These are phyloP conservation scores for Bothia castanella DNA, from an alignment of 1,284 basidiomycete genomes.

Conservation along the genomic window DNA sequence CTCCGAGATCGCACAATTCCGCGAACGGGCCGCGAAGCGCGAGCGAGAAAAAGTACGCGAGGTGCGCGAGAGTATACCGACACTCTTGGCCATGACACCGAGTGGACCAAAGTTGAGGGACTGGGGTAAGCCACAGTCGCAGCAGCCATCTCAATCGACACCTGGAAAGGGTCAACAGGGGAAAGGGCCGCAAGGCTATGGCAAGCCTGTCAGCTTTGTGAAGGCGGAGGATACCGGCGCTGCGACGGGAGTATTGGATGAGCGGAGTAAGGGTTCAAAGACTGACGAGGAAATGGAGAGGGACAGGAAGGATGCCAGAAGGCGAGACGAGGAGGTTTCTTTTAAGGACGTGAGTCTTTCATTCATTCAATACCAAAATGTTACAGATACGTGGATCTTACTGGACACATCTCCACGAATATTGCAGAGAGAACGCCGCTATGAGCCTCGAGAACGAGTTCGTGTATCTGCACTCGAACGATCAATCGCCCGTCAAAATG, in stretches of 20 bases:
- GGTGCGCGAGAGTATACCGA: conserved; percentile 55
- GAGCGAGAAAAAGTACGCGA: conserved; percentile 81
- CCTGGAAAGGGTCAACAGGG: conserved; percentile 44
- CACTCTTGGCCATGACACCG: conserved; percentile 40
- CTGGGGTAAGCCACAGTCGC: conserved; percentile 63
- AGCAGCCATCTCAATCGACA: conserved; percentile 38
- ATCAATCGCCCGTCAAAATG: conserved; percentile 65
- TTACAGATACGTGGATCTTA: neutral
- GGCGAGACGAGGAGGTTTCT: conserved; percentile 75
- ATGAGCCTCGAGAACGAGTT: conserved; percentile 58
- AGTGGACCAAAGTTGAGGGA: conserved; percentile 71
- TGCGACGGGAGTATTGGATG: conserved; percentile 30
- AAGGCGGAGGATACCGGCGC: conserved; percentile 51
- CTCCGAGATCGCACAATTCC: conserved; percentile 91
- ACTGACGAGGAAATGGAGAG: conserved; percentile 85
- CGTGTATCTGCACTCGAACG: conserved; percentile 74
- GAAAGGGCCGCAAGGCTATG: conserved; percentile 70
- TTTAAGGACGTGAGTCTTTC: conserved; percentile 73
- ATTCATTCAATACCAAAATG: neutral
- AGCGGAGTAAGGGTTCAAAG: conserved; percentile 47
- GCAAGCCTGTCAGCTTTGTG: conserved; percentile 77
- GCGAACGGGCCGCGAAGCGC: conserved; percentile 80
- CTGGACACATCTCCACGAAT: neutral
- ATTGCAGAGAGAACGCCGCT: conserved; percentile 62
- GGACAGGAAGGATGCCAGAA: conserved; percentile 67